phyloP scores from a whole-genome alignment of 441 rosid genomes.

The Aquilaria agallochum region DNA sequence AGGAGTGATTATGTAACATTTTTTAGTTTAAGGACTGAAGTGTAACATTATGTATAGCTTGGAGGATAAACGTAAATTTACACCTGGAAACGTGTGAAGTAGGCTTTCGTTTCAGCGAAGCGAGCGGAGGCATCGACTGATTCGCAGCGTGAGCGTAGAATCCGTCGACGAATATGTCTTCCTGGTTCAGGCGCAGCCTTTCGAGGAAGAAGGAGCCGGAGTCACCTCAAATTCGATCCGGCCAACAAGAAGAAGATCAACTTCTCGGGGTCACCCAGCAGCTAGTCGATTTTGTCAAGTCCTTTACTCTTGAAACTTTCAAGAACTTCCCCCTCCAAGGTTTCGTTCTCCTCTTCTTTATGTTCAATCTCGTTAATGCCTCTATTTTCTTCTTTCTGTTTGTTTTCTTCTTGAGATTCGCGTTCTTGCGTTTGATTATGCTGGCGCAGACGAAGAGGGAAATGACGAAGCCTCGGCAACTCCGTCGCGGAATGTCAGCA shows the following conservation, averaged over 20 bases:
- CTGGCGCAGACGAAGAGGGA: conserved; percentile 40
- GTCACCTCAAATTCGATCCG: conserved; percentile 11
- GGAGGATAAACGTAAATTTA: too few species aligned
- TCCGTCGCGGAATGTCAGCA: conserved; percentile 36
- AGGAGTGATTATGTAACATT: too few species aligned
- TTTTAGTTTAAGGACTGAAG: too few species aligned
- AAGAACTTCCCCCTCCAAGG: conserved; percentile 62
- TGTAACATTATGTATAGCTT: too few species aligned
- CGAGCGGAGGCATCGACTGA: too few species aligned
- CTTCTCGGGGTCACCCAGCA: conserved; percentile 58
- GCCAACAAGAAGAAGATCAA: conserved; percentile 27
- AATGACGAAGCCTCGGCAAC: conserved; percentile 32
- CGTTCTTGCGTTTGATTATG: not conserved
- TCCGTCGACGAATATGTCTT: conserved; percentile 45
- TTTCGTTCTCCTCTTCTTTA: conserved; percentile 5
- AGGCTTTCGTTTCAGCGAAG: too few species aligned
- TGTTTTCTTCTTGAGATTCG: too few species aligned
- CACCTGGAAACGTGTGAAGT: too few species aligned
- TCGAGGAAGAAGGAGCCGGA: conserved; percentile 24
- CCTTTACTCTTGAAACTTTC: conserved; percentile 73
- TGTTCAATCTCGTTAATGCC: not conserved
- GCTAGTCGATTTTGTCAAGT: conserved; percentile 51
- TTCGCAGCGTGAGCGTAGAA: too few species aligned
- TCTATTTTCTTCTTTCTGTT: too few species aligned
- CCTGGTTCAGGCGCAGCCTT: conserved; percentile 60